phyloP scores from a whole-genome alignment of 306 rosid species.

The Fragaria vesca region DNA sequence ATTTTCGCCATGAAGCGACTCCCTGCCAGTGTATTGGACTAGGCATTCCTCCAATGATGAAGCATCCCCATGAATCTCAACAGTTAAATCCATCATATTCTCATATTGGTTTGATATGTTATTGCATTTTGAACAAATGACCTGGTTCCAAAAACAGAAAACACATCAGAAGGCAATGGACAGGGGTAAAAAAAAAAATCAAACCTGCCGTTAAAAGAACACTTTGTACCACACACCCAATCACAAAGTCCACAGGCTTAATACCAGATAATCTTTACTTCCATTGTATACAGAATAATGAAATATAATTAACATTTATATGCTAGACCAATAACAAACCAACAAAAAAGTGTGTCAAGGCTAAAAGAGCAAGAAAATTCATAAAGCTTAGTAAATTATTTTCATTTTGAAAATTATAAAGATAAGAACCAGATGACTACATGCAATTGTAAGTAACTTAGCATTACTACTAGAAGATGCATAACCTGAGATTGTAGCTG shows the following conservation, averaged over 20 bases:
- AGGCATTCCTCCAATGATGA: constrained; percentile 92
- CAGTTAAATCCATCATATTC: constrained; percentile 97
- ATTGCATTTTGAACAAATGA: constrained; percentile 74
- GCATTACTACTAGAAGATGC: constrained; percentile 9
- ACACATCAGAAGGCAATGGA: neutral
- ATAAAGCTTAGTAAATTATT: neutral
- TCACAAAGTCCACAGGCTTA: neutral
- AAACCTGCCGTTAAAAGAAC: neutral
- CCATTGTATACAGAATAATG: neutral
- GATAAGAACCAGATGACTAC: neutral
- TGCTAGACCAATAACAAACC: neutral
- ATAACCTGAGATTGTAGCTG: constrained; percentile 91
- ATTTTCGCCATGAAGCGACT: constrained; percentile 90
- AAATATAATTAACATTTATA: neutral
- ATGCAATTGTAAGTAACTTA: neutral
- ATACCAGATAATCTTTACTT: neutral
- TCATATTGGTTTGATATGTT: constrained; percentile 84
- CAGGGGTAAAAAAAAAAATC: neutral
- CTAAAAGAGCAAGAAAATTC: neutral
- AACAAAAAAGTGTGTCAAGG: neutral
- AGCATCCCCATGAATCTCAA: constrained; percentile 97
- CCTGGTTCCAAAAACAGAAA: constrained; percentile 40
- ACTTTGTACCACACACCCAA: neutral
- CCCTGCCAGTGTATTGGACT: constrained; percentile 80
- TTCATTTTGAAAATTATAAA: neutral